These are phyloP conservation scores for Tolypocladium tundrense DNA, from an alignment of 2,329 filamentous ascomycete genomes.

Conservation along the genomic window DNA sequence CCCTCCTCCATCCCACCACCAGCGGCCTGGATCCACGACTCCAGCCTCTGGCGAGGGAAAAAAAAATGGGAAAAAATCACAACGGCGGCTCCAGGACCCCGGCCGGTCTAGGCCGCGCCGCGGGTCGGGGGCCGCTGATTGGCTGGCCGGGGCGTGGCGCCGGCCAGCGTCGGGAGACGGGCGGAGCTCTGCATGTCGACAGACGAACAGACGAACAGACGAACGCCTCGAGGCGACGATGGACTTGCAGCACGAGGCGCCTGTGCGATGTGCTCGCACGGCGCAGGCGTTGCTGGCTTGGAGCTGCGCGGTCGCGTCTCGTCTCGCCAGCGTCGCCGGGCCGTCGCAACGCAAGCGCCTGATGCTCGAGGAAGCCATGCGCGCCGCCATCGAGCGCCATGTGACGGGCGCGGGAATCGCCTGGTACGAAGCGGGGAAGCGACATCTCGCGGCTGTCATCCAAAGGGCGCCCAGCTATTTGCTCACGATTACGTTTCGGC, in stretches of 20 bases:
- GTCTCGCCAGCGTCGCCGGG: too few species aligned
- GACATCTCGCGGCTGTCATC: background rate
- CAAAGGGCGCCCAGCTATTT: background rate
- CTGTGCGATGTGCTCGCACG: too few species aligned
- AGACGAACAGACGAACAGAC: too few species aligned
- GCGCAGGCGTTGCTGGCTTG: too few species aligned
- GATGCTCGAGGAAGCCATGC: too few species aligned
- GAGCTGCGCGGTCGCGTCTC: too few species aligned
- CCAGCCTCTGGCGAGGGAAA: background rate
- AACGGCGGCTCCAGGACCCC: background rate
- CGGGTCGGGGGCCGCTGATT: background rate
- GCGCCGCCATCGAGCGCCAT: background rate
- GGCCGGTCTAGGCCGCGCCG: background rate
- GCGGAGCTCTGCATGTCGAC: background rate
- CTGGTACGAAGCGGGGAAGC: background rate
- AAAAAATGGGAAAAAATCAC: background rate
- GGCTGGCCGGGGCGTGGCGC: background rate
- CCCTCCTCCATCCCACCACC: background rate
- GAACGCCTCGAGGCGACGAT: too few species aligned
- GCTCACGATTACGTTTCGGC: background rate
- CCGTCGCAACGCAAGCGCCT: too few species aligned
- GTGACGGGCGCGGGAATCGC: background rate
- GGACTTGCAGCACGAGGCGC: too few species aligned
- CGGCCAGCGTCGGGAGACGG: background rate
- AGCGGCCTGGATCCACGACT: background rate